Conservation (phyloP, 2,329 filamentous ascomycete species). For the Thielaviopsis euricoi region DNA sequence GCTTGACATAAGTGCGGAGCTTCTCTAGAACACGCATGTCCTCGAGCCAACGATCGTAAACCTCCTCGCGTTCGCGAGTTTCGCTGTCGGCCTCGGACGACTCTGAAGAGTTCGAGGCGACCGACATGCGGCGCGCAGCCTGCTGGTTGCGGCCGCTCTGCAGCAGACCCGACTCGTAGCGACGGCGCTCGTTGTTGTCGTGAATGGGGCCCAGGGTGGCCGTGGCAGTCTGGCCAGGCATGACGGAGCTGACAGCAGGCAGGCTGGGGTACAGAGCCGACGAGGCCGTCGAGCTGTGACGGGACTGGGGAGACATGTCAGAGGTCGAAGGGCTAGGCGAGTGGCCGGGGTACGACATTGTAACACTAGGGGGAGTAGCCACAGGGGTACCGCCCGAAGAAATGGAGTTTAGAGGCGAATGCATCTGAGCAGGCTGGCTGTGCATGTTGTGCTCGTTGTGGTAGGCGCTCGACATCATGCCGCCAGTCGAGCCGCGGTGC, state of each 20-base stretch:
- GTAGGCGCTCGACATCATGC: constrained; percentile 6
- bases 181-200: constrained; percentile 44
- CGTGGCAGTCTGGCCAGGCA: constrained; percentile 49
- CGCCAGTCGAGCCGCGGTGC: constrained; percentile 19
- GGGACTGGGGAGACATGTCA: constrained; percentile 48
- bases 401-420: constrained; percentile 41
- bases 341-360: constrained; percentile 63
- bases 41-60: constrained; percentile 48
- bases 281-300: constrained; percentile 41
- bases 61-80: constrained; percentile 41
- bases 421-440: constrained; percentile 35
- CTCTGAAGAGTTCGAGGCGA: constrained; percentile 32
- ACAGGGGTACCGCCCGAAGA: constrained; percentile 56
- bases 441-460: constrained; percentile 16
- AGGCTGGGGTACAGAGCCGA: constrained; percentile 61
- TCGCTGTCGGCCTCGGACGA: constrained; percentile 35
- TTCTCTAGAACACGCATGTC: constrained; percentile 49
- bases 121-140: constrained; percentile 19
- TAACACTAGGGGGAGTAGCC: constrained; percentile 59
- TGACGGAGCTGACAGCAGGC: constrained; percentile 49
- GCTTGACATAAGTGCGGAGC: constrained; percentile 39
- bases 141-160: constrained; percentile 37
- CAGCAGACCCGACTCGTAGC: constrained; percentile 50
- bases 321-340: constrained; percentile 58
- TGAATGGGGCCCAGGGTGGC: constrained; percentile 56